Evolutionary conservation across 257 asterid genomes (phyloP), one percentile per base, ranked within the genome.

Genomic region (Anisodus tanguticus): DNA sequence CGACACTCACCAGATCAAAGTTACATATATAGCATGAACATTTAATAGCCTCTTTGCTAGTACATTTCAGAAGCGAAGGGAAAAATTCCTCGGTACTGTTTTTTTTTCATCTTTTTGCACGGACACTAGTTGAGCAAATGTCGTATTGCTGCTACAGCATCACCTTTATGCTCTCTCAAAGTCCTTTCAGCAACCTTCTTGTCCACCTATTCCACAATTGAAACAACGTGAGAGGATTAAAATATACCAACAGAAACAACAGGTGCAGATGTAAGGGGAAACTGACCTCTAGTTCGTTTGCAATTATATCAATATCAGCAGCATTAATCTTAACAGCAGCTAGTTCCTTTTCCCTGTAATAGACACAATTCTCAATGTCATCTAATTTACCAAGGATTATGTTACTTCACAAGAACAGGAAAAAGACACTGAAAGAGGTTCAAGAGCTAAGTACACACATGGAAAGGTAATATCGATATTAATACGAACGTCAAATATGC

Each of bases 291-390:
- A 97, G 90, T 85, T 97, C 99, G 83, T 88, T 92, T 37, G 96
- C 97, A 84, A 97, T 93, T 88, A 97, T 82, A 85, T 95, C 99
- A 67, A 95, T 76, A 82, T 97, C 97, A 57, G 92, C 95, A 16
- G 97, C 92, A 88, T 97, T 93, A n/a, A 97, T 97, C 90, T 91
- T 92, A 76, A 97, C 98, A 68, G 98, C 95, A 3, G 99, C 98
- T 84, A 97, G 82, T 88, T 95, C 99, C 88, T 92, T 97, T 90
- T 95, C 99, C 93, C 99, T 93, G 92, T 35, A 31, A 83, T 17
- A 53, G 60, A 82, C 83, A 66, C 51, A 84, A 87, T 71, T 53
- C 9, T 13, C 4, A 31, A 53, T 53, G 49, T 26, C 47, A 76
- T 51, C 43, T 76, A 6, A 22, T 22, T 26, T 51, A 51, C 26